These are phyloP conservation scores for Peribolospora kevripleyi DNA, from an alignment of 768 basidiomycete species.

Conservation along the genomic window DNA sequence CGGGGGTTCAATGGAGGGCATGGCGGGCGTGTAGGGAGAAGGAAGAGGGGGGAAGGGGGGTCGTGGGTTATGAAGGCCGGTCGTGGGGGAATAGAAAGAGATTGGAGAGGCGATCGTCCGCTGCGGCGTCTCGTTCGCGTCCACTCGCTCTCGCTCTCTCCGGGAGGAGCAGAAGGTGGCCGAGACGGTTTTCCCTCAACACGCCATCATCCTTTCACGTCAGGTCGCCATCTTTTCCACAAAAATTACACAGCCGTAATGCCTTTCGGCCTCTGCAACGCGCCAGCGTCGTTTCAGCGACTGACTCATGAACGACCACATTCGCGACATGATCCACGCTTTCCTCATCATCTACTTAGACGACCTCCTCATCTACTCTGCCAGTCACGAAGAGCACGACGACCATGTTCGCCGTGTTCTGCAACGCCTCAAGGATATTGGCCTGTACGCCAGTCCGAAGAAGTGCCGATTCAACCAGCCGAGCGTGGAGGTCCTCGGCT, in stretches of 20 bases:
- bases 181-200: too few species aligned
- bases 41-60: too few species aligned
- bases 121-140: too few species aligned
- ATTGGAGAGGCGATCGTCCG: too few species aligned
- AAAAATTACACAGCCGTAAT: constrained; percentile 9
- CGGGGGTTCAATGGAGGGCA: too few species aligned
- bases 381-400: constrained; percentile 18
- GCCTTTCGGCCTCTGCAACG: constrained; percentile 21
- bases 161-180: too few species aligned
- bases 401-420: constrained; percentile 20
- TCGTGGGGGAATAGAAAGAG: too few species aligned
- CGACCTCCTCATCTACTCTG: constrained; percentile 27
- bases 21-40: too few species aligned
- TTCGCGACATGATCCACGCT: constrained; percentile 22
- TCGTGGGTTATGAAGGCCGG: too few species aligned
- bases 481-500: constrained; percentile 19
- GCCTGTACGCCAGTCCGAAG: constrained; percentile 19
- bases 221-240: too few species aligned
- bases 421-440: constrained; percentile 16
- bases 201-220: too few species aligned
- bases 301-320: constrained; percentile 25
- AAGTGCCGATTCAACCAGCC: constrained; percentile 14
- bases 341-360: constrained; percentile 25
- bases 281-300: constrained; percentile 23
- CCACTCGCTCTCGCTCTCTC: too few species aligned